Conservation (phyloP, 2,329 filamentous ascomycete genomes). For the Fusarium pseudocircinatum region DNA sequence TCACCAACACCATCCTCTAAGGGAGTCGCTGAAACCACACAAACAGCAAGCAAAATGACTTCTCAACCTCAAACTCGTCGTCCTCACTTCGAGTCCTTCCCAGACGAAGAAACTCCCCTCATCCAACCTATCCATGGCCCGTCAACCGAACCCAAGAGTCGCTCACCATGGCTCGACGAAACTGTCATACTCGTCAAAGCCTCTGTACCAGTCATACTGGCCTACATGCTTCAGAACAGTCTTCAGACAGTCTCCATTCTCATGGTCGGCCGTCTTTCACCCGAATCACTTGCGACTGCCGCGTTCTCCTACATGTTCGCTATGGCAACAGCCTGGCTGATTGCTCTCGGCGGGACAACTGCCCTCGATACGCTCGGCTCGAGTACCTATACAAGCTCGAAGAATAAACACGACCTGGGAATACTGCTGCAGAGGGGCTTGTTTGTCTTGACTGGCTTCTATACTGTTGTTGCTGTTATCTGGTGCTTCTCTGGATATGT, state of each 20-base stretch:
- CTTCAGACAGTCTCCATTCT: constrained; percentile 85
- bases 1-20: neutral
- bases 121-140: neutral
- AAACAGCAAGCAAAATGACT: neutral
- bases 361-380: constrained; percentile 87
- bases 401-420: constrained; percentile 81
- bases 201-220: constrained; percentile 81
- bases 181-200: constrained; percentile 67
- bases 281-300: constrained; percentile 81
- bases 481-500: constrained; percentile 81
- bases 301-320: constrained; percentile 96
- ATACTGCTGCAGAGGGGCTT: constrained; percentile 81
- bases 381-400: constrained; percentile 82
- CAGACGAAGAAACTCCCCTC: constrained; percentile 36
- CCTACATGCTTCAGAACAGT: constrained; percentile 87
- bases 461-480: constrained; percentile 74
- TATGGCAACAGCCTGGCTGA: constrained; percentile 87
- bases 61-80: neutral
- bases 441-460: constrained; percentile 76
- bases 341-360: constrained; percentile 85
- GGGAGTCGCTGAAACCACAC: neutral
- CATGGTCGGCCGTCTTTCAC: constrained; percentile 80
- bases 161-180: constrained; percentile 38
- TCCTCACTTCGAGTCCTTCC: neutral
- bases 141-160: neutral